These are phyloP conservation scores for Alternaria sp. DNA, from an alignment of 2,329 filamentous ascomycete species.

Conservation along the genomic window DNA sequence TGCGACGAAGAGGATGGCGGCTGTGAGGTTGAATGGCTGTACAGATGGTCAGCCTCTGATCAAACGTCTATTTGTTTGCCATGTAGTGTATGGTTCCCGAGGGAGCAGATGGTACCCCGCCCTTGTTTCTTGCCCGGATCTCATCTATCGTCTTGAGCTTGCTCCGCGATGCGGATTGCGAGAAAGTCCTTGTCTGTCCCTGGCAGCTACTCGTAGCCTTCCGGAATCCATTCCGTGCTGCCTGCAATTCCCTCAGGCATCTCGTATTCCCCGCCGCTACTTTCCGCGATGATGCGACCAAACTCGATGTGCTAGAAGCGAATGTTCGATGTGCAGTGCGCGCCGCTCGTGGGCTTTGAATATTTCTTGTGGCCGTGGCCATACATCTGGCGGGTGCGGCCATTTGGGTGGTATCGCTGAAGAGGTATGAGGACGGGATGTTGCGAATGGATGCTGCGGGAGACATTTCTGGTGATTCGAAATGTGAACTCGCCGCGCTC, in stretches of 20 bases:
- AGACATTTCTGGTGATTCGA: slow-evolving; percentile 26
- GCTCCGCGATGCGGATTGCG: slow-evolving; percentile 38
- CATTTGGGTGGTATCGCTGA: slow-evolving; percentile 35
- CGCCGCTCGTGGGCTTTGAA: slow-evolving; percentile 24
- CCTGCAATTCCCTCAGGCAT: slow-evolving; percentile 29
- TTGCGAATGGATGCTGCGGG: slow-evolving; percentile 13
- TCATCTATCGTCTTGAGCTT: slow-evolving; percentile 51
- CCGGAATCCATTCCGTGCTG: neutral
- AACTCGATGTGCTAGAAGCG: slow-evolving; percentile 29
- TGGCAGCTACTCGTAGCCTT: slow-evolving; percentile 16
- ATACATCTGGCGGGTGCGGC: slow-evolving; percentile 39
- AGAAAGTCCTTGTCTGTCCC: slow-evolving; percentile 36
- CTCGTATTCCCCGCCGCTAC: slow-evolving; percentile 13
- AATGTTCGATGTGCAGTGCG: slow-evolving; percentile 40
- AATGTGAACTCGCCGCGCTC: slow-evolving; percentile 20
- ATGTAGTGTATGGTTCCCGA: neutral
- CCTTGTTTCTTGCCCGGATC: slow-evolving; percentile 47
- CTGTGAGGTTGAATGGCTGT: slow-evolving; percentile 92
- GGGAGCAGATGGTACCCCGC: slow-evolving; percentile 38
- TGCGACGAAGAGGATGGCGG: slow-evolving; percentile 82
- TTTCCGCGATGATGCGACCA: slow-evolving; percentile 23
- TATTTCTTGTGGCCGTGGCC: slow-evolving; percentile 27
- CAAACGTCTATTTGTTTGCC: neutral
- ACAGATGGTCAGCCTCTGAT: slow-evolving; percentile 16
- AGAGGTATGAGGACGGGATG: slow-evolving; percentile 13